phyloP scores from a whole-genome alignment of 1,284 basidiomycete genomes.

The Rhodotorula mucilaginosa region DNA sequence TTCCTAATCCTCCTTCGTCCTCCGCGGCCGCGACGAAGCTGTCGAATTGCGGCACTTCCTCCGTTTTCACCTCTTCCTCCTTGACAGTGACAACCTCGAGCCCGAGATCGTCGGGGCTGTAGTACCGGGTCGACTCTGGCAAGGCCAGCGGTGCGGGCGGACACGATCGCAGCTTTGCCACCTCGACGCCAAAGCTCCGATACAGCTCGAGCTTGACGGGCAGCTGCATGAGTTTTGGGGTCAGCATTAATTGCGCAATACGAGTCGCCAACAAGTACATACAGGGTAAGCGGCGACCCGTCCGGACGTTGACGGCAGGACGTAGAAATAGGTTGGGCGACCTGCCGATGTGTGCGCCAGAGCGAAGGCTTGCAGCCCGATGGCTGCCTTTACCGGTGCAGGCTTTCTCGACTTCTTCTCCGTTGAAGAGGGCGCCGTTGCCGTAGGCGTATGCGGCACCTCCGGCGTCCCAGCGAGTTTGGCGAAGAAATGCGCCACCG shows the following conservation, averaged over 20 bases:
- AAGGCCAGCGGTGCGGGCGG: neutral
- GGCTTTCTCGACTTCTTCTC: neutral
- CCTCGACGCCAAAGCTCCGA: neutral
- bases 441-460: neutral
- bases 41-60: neutral
- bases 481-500: too few relatives aligned
- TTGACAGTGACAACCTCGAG: neutral
- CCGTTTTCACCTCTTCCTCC: neutral
- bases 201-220: neutral
- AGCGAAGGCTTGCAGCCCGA: neutral
- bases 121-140: neutral
- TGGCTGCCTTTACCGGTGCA: neutral
- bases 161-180: neutral
- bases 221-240: neutral
- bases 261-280: neutral
- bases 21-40: too few relatives aligned
- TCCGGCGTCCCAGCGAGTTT: neutral
- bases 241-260: neutral
- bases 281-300: neutral
- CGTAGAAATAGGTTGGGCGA: neutral
- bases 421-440: neutral
- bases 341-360: neutral
- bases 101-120: neutral
- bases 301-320: neutral
- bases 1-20: too few relatives aligned